phyloP scores from a whole-genome alignment of 331 rosid genomes.

The Acacia concinna region DNA sequence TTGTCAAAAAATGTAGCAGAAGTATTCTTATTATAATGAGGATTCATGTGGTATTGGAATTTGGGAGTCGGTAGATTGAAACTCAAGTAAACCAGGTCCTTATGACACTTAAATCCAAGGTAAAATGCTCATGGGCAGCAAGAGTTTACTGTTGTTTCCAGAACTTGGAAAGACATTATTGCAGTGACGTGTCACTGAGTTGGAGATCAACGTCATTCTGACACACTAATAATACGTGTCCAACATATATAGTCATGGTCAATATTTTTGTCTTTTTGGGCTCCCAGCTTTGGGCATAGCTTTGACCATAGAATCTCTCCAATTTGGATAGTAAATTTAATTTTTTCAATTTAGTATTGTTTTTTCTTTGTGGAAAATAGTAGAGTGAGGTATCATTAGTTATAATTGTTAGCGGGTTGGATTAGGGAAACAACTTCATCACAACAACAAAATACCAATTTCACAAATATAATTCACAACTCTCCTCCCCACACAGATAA shows the following conservation, averaged over 20 bases:
- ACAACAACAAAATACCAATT: no score
- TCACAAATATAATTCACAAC: no score
- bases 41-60: neutral
- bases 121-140: neutral
- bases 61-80: neutral
- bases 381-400: no score
- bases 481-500: no score
- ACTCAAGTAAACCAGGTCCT: neutral
- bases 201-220: neutral
- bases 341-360: no score
- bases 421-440: no score
- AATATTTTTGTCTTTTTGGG: neutral
- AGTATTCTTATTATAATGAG: neutral
- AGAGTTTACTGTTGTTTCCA: neutral
- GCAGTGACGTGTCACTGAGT: neutral
- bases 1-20: neutral
- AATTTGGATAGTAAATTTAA: no score
- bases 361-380: no score
- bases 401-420: no score
- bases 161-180: neutral
- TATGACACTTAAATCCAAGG: neutral
- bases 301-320: neutral
- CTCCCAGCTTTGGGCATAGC: neutral
- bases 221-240: neutral
- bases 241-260: no score